These are phyloP conservation scores for Xylariomycetidae sp. DNA, from an alignment of 2,329 filamentous ascomycete genomes.

Conservation along the genomic window DNA sequence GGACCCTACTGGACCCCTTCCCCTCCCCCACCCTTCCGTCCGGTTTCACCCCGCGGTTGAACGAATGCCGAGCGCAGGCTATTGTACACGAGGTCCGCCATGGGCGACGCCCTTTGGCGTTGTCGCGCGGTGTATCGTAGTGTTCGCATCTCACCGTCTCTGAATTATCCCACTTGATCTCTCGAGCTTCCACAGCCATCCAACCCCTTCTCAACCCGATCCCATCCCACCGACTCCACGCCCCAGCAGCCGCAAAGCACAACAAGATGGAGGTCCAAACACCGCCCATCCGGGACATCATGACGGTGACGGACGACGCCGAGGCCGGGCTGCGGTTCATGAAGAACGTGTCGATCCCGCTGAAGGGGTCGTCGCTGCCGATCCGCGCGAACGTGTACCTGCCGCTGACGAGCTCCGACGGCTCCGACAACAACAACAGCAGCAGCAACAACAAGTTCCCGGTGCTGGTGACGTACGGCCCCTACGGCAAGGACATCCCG, in stretches of 20 bases:
- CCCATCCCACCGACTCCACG: no score
- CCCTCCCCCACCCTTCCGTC: constrained; percentile 4
- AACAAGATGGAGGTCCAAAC: constrained; percentile 17
- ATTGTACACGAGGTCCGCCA: no score
- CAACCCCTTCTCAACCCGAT: no score
- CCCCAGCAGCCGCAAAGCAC: no score
- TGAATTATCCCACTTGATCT: no score
- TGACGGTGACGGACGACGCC: constrained; percentile 10
- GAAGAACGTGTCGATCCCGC: constrained; percentile 28
- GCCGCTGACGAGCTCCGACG: constrained; percentile 17
- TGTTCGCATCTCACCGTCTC: no score
- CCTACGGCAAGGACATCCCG: constrained; percentile 67
- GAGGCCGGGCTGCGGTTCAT: constrained; percentile 7
- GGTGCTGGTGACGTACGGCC: constrained; percentile 64
- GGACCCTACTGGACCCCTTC: background rate
- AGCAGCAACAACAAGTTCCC: constrained; percentile 37
- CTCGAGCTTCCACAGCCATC: no score
- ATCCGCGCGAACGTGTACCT: constrained; percentile 34
- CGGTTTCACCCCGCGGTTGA: background rate
- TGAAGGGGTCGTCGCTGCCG: constrained; percentile 24
- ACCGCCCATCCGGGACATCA: constrained; percentile 15
- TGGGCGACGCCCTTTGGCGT: no score
- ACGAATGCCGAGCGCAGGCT: no score
- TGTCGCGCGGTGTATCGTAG: no score
- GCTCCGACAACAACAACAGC: constrained; percentile 16